A percentile compares a stretch with the other conserved stretches of the same genome.
Evolutionary conservation across 2,329 filamentous ascomycete species (phyloP).

Genomic region (Cryphonectria nitschkei): DNA sequence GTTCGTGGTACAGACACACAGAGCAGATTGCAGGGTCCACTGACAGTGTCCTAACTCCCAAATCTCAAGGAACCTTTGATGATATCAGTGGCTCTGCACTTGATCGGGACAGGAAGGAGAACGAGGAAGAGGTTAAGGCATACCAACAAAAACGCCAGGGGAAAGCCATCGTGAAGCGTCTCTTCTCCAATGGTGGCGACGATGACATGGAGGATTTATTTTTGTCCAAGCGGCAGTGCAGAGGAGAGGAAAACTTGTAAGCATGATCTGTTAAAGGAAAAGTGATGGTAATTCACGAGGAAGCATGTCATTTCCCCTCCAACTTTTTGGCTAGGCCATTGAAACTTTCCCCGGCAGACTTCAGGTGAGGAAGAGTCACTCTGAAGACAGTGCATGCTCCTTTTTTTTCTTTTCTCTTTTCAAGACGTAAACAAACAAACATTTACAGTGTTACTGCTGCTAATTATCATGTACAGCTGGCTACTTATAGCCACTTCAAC

Average conservation of each 20-base stretch:
- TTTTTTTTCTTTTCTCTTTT: background rate
- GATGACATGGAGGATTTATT: background rate
- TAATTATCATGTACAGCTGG: background rate
- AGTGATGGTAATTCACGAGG: background rate
- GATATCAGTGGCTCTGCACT: too few relatives aligned
- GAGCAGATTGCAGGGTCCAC: background rate
- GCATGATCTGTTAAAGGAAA: background rate
- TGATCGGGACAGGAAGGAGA: background rate
- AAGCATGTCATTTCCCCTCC: background rate
- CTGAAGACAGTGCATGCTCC: background rate
- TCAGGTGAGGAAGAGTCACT: background rate
- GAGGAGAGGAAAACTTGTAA: background rate
- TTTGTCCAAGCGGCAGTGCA: background rate
- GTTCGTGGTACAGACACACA: rapidly evolving
- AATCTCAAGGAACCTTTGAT: background rate
- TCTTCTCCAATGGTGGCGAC: background rate
- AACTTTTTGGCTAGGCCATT: background rate
- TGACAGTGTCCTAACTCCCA: background rate
- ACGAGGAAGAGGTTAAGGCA: background rate
- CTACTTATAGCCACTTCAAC: too few relatives aligned
- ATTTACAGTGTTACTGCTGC: background rate
- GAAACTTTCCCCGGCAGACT: background rate
- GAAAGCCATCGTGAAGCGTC: background rate
- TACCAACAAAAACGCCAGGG: slow-evolving; percentile 3
- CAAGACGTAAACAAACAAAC: background rate